These are phyloP conservation scores for Penicillium maclennaniae DNA, from an alignment of 495 filamentous ascomycete species.

Conservation along the genomic window DNA sequence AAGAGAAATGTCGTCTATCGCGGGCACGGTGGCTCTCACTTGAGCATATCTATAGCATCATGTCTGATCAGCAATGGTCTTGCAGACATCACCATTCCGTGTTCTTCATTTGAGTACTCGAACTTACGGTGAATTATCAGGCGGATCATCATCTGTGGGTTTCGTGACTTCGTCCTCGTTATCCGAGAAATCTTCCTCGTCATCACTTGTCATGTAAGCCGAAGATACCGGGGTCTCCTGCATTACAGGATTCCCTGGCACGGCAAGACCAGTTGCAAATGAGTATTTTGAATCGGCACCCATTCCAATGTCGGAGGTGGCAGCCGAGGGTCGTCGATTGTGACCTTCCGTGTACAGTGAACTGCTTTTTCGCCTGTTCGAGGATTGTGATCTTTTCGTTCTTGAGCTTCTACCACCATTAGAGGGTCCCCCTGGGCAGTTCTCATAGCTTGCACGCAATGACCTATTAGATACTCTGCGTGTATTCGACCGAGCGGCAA, in stretches of 20 bases:
- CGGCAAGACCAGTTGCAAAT: slow-evolving; percentile 27
- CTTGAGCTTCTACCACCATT: slow-evolving; percentile 5
- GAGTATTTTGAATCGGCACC: slow-evolving; percentile 29
- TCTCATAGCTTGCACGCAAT: slow-evolving; percentile 13
- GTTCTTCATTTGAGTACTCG: too few species aligned
- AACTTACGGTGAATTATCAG: slow-evolving; percentile 29
- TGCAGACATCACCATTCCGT: not conserved
- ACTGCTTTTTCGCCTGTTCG: slow-evolving; percentile 17
- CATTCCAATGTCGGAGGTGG: slow-evolving; percentile 27
- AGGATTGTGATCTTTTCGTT: slow-evolving; percentile 17
- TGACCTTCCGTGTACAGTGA: slow-evolving; percentile 8
- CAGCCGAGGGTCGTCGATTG: slow-evolving; percentile 22
- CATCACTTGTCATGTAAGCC: slow-evolving; percentile 20
- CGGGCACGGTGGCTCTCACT: slow-evolving; percentile 73
- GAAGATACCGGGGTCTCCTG: slow-evolving; percentile 21
- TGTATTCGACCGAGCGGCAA: not conserved
- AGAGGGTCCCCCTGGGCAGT: slow-evolving; percentile 17
- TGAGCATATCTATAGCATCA: slow-evolving; percentile 47
- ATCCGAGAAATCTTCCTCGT: slow-evolving; percentile 24
- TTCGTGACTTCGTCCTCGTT: slow-evolving; percentile 26
- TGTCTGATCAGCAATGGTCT: slow-evolving; percentile 3
- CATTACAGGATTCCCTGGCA: slow-evolving; percentile 20
- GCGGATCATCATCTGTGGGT: slow-evolving; percentile 25
- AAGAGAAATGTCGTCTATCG: slow-evolving; percentile 64
- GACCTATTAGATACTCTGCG: not conserved